Base-by-base conservation (phyloP, 306 rosid genomes). In the Lupinus albus region DNA sequence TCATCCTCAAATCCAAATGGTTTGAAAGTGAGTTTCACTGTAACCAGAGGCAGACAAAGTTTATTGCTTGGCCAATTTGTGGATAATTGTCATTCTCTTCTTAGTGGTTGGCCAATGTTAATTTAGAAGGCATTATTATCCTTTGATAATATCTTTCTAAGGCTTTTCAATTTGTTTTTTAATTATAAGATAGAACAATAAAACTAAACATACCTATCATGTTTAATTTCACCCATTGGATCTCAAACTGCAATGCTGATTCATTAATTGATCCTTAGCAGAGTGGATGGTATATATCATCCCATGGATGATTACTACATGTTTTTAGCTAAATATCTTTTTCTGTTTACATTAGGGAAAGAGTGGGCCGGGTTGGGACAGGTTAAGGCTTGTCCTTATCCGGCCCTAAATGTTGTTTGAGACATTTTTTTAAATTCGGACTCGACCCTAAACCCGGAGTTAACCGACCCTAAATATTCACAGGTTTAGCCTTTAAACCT, bases 21-120 rank as follows among this genome's bases (percentile, higher is more conserved):
- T 25, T 18, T 32, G 81, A 76, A 21, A 63, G 39, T 14, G 76
- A 76, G 30, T 54, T 17, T 36, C 16, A 2, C 7, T 11, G 17
- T 15, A 76, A 45, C 9, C 0, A 7, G n/a, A 30, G 61, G 6
- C 80, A 62, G 46, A 32, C 33, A 62, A 62, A 36, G 7, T 53
- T 35, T 70, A 53, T 76, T 38, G 2, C 18, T 61, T 9, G 3
- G 3, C 44, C 1, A 5, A 45, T 33, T 3, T 11, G n/a, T 15
- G 33, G 49, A 70, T 45, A 46, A 25, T 14, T 3, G 25, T 56
- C 54, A 2, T 49, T 48, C 49, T 48, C 16, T 14, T 4, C 0
- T 28, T 46, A 2, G 55, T n/a, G 62, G 39, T n/a, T 38, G 62
- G 73, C 15, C 14, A 11, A 7, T 20, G 4, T 20, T n/a, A n/a